A percentile compares a stretch with the other conserved stretches of the same genome.
phyloP scores from a whole-genome alignment of 2,329 filamentous ascomycete genomes.

The Massarina eburnea region DNA sequence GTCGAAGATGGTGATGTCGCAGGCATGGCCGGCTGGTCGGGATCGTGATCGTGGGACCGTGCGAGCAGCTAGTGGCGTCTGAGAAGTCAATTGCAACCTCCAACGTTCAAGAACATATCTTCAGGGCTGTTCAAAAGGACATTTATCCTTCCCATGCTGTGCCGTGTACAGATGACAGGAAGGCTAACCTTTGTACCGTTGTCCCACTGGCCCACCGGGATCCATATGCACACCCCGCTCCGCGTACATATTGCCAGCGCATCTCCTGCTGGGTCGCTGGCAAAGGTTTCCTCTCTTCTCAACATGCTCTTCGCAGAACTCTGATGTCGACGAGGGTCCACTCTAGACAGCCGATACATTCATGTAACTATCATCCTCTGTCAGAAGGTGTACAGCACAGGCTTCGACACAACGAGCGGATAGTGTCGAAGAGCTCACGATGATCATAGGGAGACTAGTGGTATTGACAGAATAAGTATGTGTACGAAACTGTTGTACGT shows the following conservation, averaged over 20 bases:
- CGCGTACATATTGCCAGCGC: slow-evolving; percentile 10
- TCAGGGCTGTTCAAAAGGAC: background rate
- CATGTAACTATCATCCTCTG: no score
- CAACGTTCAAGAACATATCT: background rate
- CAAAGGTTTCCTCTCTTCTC: background rate
- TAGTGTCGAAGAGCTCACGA: no score
- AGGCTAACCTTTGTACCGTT: background rate
- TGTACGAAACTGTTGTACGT: no score
- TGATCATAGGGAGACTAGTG: no score
- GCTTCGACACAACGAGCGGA: no score
- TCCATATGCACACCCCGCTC: slow-evolving; percentile 12
- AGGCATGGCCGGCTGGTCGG: background rate
- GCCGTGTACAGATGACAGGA: background rate
- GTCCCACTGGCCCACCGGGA: no score
- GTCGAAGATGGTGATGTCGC: background rate
- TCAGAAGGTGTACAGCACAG: no score
- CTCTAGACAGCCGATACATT: no score
- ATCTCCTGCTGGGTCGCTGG: background rate
- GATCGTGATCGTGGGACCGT: slow-evolving; percentile 6
- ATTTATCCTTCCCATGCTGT: background rate
- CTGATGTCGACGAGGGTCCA: no score
- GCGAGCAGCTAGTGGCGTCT: slow-evolving; percentile 11
- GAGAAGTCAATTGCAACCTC: slow-evolving; percentile 13
- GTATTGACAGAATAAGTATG: no score
- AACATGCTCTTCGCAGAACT: no score